Percentiles rank a stretch among this genome's conserved stretches.
Conservation (phyloP, 2,329 filamentous ascomycete genomes). For the Sclerotinia trifoliorum region DNA sequence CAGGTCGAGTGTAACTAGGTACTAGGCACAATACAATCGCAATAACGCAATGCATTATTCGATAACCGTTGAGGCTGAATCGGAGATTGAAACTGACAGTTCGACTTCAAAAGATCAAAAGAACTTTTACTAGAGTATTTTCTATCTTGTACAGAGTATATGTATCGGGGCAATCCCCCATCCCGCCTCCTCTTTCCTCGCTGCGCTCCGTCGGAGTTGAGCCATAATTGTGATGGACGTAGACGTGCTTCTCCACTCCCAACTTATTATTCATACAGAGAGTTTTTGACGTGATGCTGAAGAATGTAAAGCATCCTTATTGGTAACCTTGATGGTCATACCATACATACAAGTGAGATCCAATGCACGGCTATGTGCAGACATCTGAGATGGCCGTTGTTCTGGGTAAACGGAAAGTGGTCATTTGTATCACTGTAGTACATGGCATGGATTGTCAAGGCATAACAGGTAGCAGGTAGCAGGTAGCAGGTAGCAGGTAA, state of each 20-base stretch:
- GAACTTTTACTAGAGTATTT: background rate
- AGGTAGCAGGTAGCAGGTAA: too few species aligned
- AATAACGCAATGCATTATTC: background rate
- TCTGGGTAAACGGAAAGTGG: conserved; percentile 8
- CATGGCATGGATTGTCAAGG: background rate
- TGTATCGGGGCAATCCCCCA: background rate
- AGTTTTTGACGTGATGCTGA: background rate
- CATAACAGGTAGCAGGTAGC: too few species aligned
- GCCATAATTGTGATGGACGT: background rate
- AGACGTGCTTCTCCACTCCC: background rate
- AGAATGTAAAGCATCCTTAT: background rate
- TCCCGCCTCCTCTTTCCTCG: conserved; percentile 11
- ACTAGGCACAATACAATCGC: background rate
- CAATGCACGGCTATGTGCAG: conserved; percentile 15
- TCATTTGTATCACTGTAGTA: background rate
- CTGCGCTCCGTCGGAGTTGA: conserved; percentile 16
- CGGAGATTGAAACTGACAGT: background rate
- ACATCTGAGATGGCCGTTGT: conserved; percentile 12
- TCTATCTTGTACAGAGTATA: background rate
- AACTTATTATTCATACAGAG: background rate
- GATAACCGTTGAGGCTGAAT: background rate
- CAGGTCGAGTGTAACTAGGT: background rate
- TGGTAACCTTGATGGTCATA: background rate
- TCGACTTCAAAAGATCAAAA: background rate
- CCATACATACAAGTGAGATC: background rate